Evolutionary conservation across 2,329 filamentous ascomycete genomes (phyloP), one percentile per base, ranked within the genome.

Genomic region (Lecanicillium sp.): DNA sequence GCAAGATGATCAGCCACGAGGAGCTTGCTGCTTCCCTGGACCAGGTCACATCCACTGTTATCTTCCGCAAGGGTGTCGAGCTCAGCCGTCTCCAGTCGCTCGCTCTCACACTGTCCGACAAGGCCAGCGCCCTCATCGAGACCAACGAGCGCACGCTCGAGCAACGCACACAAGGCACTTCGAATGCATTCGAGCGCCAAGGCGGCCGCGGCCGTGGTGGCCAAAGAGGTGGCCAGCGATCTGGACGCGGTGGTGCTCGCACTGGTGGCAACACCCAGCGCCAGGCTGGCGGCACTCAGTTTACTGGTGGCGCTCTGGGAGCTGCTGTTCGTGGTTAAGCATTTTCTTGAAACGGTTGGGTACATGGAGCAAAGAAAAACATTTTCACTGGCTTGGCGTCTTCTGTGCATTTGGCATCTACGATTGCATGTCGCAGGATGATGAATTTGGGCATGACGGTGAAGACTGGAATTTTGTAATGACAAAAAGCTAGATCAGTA

Each of bases 1-100:
- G 87, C 75, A 94, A 94, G 73, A 98, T 98, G 92, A 96, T 98
- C 63, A 94, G 88, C 55, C 92, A 98, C 70, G 92, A 98, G 67
- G 92, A 98, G 65, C 81, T 98, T 35, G 86, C 85, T 9, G 92
- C 92, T 31, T 94, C 92, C 28, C 79, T 98, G 19, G 94, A 98
- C 70, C 92, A 98, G 68, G 90, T 98, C 66, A 95, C 94, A 55
- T 82, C 85, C 51, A 94, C 87, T 37, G 87, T 98, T 65, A 92
- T 96, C 68, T 98, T 98, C 85, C 84, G 92, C 65, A 96, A 98
- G 80, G 94, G 92, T 43, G 92, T 98, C 46, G 94, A 98, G 73
- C 79, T 98, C 48, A 95, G 87, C 57, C 81, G 94, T 52, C 78
- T 98, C 48, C 92, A 98, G 69, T 95, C 86, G 62, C 74, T 98